Evolutionary conservation across 371 early-diverging fungal genomes (phyloP), one percentile per base, ranked within the genome.

Genomic region (Syncephalastrum racemosum): DNA sequence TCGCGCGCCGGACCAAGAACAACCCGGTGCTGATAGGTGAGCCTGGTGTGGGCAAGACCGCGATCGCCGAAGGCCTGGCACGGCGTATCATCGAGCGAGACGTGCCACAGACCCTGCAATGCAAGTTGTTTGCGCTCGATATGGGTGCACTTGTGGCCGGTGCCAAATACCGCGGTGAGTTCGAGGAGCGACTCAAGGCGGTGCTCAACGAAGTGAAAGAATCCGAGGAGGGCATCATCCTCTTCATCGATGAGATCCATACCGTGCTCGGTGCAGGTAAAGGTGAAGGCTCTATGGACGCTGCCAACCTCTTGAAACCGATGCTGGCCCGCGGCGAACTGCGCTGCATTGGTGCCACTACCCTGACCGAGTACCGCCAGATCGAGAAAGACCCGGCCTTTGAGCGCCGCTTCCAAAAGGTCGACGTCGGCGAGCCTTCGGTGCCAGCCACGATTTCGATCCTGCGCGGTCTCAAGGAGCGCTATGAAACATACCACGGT

Each of bases 21-120:
- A 94, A 93, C 64, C 94, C 94, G 16, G 90, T 94, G 15, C 72
- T 95, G 49, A 90, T 94, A 27, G 96, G 93, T 49, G 85, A 88
- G 57, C 81, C 87, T 31, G 85, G 80, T 55, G 74, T 77, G n/a
- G 83, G 85, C n/a, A 86, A 85, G 54, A 75, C 79, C 3, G 73
- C 79, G 19, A 75, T 77, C 41, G 74, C 75, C 39, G 73, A 74
- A 49, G 74, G 91, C 2, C 62, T 93, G 52, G 93, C 91, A 14
- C 91, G 90, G 64, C 64, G 89, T 42, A 90, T 93, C 57, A 81
- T 89, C 18, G 82, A 86, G 41, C 85, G 82, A 14, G 83, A 91
- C 64, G 89, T 89, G 1, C 90, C 90, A 12, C 87, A 89, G 55
- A 80, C 83, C 6, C 79, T 88, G 41, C 81, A 86, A 62, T 81